Evolutionary conservation across 2,329 filamentous ascomycete species (phyloP), one percentile per base, ranked within the genome.

Genomic region (Dothiorella sarmentorum): DNA sequence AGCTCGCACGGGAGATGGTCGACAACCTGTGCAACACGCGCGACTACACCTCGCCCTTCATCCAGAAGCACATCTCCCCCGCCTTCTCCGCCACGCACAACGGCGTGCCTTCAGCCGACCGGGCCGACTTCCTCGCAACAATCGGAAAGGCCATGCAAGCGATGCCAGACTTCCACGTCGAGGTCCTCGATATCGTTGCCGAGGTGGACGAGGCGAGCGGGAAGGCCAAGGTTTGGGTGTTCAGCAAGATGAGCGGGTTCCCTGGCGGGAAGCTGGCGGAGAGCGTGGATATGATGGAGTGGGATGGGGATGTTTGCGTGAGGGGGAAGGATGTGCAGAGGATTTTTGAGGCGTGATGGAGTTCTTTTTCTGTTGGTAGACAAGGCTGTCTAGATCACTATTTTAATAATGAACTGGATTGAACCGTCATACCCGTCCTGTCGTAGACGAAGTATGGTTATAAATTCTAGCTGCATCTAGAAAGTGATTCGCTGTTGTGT

Each of bases 281-380:
- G 33, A 38, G 47, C 10, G 47, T 52, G 31, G 47, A 52, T n/a
- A 52, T 52, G 47, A 38, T 52, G 47, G 47, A 52, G 18, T 52
- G 47, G 47, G 29, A 52, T 20, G 47, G 47, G 2, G 47, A 52
- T n/a, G 27, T 52, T 13, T 24, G 15, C 4, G 3, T 52, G 47
- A 52, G 31, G 27, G 47, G 47, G 7, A 52, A 37, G 31, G 47
- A 52, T 38, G 33, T 52, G 33, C 47, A 52, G 47, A 52, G 33
- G 4, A 18, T n/a, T n/a, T n/a, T n/a, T n/a, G n/a, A n/a, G n/a
- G n/a, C n/a, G n/a, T n/a, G n/a, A n/a, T n/a, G n/a, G n/a, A n/a
- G n/a, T n/a, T n/a, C n/a, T n/a, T n/a, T n/a, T n/a, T n/a, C n/a
- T n/a, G n/a, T n/a, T n/a, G n/a, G n/a, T n/a, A n/a, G n/a, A n/a